A percentile compares a stretch with the other conserved stretches of the same genome.
phyloP scores from a whole-genome alignment of 2,329 filamentous ascomycete species.

The Botrytis medusae region DNA sequence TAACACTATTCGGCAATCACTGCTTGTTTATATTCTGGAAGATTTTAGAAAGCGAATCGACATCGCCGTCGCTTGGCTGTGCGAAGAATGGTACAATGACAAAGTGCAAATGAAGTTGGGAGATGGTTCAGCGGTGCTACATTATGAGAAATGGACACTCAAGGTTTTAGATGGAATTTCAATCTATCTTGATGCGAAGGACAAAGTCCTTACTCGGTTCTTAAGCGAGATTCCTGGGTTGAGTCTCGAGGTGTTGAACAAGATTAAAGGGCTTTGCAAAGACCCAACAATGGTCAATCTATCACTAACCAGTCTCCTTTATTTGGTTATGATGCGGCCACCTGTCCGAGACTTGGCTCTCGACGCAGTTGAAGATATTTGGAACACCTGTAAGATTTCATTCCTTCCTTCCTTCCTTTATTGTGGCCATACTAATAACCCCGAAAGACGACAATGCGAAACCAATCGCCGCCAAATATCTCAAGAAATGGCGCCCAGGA shows the following conservation, averaged over 20 bases:
- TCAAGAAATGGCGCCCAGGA: slow-evolving; percentile 58
- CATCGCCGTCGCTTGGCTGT: slow-evolving; percentile 88
- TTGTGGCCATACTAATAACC: slow-evolving; percentile 30
- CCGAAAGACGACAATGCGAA: slow-evolving; percentile 59
- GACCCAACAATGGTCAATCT: slow-evolving; percentile 65
- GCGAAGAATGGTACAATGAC: slow-evolving; percentile 98
- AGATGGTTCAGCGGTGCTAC: slow-evolving; percentile 50
- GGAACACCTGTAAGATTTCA: slow-evolving; percentile 59
- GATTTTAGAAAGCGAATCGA: slow-evolving; percentile 91
- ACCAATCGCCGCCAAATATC: slow-evolving; percentile 61
- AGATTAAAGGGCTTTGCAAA: slow-evolving; percentile 66
- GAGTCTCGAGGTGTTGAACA: slow-evolving; percentile 66
- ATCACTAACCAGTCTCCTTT: slow-evolving; percentile 63
- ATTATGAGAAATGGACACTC: slow-evolving; percentile 79
- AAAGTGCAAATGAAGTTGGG: slow-evolving; percentile 51
- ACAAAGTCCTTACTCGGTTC: slow-evolving; percentile 87
- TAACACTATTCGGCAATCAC: slow-evolving; percentile 72
- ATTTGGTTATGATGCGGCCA: slow-evolving; percentile 66
- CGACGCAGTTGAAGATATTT: slow-evolving; percentile 65
- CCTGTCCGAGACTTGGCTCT: slow-evolving; percentile 63
- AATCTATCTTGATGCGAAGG: slow-evolving; percentile 85
- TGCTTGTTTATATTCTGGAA: slow-evolving; percentile 85
- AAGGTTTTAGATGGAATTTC: slow-evolving; percentile 86
- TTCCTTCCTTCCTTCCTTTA: slow-evolving; percentile 15
- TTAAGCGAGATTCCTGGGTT: slow-evolving; percentile 87